These are phyloP conservation scores for Suillus fuscotomentosus DNA, from an alignment of 768 basidiomycete species.

Conservation along the genomic window DNA sequence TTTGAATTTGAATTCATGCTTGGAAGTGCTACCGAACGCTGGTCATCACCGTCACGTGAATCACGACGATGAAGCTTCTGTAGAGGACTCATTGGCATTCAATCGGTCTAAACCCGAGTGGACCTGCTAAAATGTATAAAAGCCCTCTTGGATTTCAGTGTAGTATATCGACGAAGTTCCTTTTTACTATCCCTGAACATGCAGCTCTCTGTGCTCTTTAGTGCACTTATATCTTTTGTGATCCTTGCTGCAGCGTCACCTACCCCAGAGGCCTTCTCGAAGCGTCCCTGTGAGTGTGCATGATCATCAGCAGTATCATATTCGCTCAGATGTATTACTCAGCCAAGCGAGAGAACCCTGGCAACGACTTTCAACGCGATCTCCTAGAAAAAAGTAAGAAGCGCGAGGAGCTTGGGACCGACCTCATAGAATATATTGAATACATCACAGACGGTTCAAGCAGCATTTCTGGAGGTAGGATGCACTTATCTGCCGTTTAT, in stretches of 20 bases:
- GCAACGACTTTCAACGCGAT: background rate
- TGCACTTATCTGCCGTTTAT: background rate
- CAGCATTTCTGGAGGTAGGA: background rate
- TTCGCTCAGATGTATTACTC: background rate
- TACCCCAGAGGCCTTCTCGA: background rate
- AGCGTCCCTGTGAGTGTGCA: background rate
- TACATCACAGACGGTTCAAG: no score
- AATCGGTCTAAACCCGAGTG: background rate
- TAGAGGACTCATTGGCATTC: background rate
- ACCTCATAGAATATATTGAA: no score
- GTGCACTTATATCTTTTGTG: background rate
- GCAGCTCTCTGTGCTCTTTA: background rate
- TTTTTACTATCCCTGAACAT: background rate
- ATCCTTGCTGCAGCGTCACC: constrained; percentile 2
- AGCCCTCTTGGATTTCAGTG: background rate
- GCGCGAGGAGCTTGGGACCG: background rate
- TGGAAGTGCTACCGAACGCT: background rate
- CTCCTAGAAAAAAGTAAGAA: background rate
- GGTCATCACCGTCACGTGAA: background rate
- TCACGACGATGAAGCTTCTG: background rate
- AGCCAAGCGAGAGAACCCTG: background rate
- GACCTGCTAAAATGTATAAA: background rate
- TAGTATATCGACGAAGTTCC: background rate
- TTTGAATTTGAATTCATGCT: background rate
- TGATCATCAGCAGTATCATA: background rate